A percentile compares a stretch with the other conserved stretches of the same genome.
Conservation (phyloP, 495 filamentous ascomycete species). For the Xylaria sp. region DNA sequence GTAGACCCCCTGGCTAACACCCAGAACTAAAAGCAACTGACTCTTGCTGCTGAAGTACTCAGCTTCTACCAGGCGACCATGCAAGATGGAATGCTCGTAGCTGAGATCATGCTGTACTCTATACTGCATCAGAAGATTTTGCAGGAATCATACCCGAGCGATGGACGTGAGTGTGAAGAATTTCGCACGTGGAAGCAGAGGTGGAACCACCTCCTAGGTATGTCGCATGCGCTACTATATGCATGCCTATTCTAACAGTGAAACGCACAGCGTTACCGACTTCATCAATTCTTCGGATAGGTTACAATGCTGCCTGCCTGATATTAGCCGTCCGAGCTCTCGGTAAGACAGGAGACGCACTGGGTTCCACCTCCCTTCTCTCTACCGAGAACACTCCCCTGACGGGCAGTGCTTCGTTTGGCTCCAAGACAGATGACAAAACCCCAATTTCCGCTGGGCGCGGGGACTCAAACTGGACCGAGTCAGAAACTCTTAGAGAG, state of each 20-base stretch:
- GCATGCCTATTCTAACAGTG: conserved; percentile 20
- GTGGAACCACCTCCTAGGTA: conserved; percentile 40
- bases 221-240: not conserved
- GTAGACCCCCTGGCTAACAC: not conserved
- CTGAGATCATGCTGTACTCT: conserved; percentile 40
- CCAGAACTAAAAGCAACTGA: not conserved
- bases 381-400: conserved; percentile 16
- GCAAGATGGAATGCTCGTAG: conserved; percentile 44
- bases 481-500: conserved; percentile 12
- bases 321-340: conserved; percentile 38
- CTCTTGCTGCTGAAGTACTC: conserved; percentile 24
- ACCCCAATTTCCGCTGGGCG: conserved; percentile 20
- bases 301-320: conserved; percentile 40
- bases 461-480: conserved; percentile 2
- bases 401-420: not conserved
- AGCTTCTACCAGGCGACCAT: conserved; percentile 43
- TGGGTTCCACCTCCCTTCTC: conserved; percentile 31
- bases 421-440: not conserved
- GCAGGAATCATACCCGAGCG: conserved; percentile 37
- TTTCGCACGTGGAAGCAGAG: conserved; percentile 41
- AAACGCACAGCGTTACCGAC: conserved; percentile 31
- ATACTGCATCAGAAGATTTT: conserved; percentile 38
- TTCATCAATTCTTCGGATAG: conserved; percentile 39
- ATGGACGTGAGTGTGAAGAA: conserved; percentile 42
- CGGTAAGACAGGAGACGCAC: conserved; percentile 36